Evolutionary conservation across 1,284 basidiomycete genomes (phyloP), one percentile per base, ranked within the genome.

Genomic region (Moesziomyces sp.): DNA sequence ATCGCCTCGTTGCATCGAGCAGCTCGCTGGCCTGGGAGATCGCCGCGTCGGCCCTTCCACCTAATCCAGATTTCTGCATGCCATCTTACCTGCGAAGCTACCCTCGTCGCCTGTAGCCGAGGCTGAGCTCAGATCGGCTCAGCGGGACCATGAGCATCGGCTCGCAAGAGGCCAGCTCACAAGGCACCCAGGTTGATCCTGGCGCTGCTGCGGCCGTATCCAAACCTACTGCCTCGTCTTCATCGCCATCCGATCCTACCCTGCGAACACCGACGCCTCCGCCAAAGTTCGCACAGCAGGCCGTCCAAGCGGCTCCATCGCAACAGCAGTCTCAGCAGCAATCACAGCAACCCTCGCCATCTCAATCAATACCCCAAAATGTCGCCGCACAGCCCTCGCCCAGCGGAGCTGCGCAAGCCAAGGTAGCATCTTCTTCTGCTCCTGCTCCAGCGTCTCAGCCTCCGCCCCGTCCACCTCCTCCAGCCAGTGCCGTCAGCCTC

Each of bases 111-210:
- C 38, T 11, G 21, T 44, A 48, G 21, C 16, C 56, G 38, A 53
- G 46, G 70, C 70, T 73, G 70, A 64, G 70, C 70, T 46, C 16
- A 44, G 19, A 34, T 45, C 19, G 38, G 70, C 70, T 73, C 70
- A 64, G 70, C 64, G 46, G 53, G 70, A 73, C 8, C 64, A 73
- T 73, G 70, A 73, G 64, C 70, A 67, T 73, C 70, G 64, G 60
- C 50, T 50, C 70, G 51, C 53, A 52, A 38, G 23, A 34, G 44
- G 30, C 47, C 60, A 73, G 60, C 64, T 73, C 70, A 59, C 35
- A 57, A 60, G 58, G 70, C 70, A 73, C 53, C 70, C 63, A 67
- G 70, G 70, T 48, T 54, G 52, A 35, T 50, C 69, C 69, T 72
- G 69, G 69, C 69, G 54, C 69, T 67, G 63, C 69, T 72, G 52